Evolutionary conservation across 208 protist genomes (phyloP).

Genomic region (Crithidia expoeki): DNA sequence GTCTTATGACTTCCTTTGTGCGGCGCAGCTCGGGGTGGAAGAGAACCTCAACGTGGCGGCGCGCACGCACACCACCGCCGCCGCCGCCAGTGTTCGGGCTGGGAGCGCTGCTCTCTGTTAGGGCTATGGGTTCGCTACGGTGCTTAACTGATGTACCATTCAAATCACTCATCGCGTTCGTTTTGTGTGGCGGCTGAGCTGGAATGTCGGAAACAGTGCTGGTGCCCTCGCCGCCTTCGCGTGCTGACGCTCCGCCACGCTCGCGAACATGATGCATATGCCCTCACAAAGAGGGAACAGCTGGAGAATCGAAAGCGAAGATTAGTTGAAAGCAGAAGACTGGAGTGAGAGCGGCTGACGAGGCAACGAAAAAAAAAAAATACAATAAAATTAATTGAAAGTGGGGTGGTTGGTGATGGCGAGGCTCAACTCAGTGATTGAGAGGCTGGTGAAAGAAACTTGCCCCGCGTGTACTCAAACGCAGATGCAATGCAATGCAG

Average conservation of each 20-base stretch:
- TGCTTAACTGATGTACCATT: too few relatives aligned
- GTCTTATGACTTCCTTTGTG: slow-evolving; percentile 77
- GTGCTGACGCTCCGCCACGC: slow-evolving; percentile 5
- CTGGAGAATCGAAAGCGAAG: background rate
- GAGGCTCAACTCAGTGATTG: too few relatives aligned
- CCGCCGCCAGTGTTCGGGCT: too few relatives aligned
- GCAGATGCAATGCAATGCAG: too few relatives aligned
- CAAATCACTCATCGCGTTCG: background rate
- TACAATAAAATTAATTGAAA: too few relatives aligned
- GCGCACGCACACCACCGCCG: background rate
- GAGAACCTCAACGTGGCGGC: slow-evolving; percentile 42
- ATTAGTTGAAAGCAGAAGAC: background rate
- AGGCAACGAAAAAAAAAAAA: too few relatives aligned
- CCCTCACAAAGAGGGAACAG: background rate
- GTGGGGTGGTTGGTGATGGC: too few relatives aligned
- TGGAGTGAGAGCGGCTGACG: background rate
- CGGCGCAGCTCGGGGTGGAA: slow-evolving; percentile 76
- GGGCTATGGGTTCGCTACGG: slow-evolving; percentile 2
- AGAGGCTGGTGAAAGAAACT: too few relatives aligned
- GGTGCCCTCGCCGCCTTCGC: background rate
- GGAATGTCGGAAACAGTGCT: background rate
- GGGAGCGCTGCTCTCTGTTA: slow-evolving; percentile 7
- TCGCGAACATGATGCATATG: slow-evolving; percentile 32
- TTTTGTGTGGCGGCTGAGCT: background rate
- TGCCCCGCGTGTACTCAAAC: too few relatives aligned